Percentiles rank a stretch among this genome's conserved stretches.
phyloP scores from a whole-genome alignment of 495 filamentous ascomycete genomes.

The Aspergillus sclerotioniger region DNA sequence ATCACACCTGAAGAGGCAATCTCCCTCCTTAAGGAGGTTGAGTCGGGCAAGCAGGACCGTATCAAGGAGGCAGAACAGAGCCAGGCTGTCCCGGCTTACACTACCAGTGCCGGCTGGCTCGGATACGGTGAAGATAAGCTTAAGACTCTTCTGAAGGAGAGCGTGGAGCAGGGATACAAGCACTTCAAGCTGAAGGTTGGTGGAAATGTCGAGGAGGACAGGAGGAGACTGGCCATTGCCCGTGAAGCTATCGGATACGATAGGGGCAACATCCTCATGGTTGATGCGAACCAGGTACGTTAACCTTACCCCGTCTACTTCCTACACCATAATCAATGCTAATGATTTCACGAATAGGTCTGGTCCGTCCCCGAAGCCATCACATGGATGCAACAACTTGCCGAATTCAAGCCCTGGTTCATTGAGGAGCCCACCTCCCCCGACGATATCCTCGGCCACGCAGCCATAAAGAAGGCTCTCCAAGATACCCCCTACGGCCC shows the following conservation, averaged over 20 bases:
- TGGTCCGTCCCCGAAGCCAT: constrained; percentile 94
- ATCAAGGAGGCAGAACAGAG: constrained; percentile 67
- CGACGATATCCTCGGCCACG: constrained; percentile 88
- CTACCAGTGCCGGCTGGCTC: constrained; percentile 89
- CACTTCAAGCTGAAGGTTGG: constrained; percentile 96
- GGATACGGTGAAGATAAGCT: constrained; percentile 89
- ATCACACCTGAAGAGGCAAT: constrained; percentile 83
- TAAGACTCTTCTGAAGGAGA: constrained; percentile 66
- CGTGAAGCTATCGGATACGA: constrained; percentile 84
- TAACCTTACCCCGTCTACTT: neutral
- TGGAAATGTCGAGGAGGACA: constrained; percentile 66
- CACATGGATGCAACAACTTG: constrained; percentile 78
- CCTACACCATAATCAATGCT: neutral
- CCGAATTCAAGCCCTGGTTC: constrained; percentile 90
- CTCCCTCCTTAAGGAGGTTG: constrained; percentile 59
- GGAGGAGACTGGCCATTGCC: constrained; percentile 67
- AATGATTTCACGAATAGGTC: constrained; percentile 41
- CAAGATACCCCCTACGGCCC: constrained; percentile 56
- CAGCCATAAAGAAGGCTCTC: constrained; percentile 76
- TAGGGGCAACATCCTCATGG: constrained; percentile 84
- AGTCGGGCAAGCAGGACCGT: constrained; percentile 62
- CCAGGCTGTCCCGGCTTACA: constrained; percentile 83
- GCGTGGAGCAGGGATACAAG: constrained; percentile 69
- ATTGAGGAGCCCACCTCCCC: constrained; percentile 96
- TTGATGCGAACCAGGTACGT: constrained; percentile 84